phyloP scores from a whole-genome alignment of 345 rosid species.

The Zanthoxylum bungeanum region DNA sequence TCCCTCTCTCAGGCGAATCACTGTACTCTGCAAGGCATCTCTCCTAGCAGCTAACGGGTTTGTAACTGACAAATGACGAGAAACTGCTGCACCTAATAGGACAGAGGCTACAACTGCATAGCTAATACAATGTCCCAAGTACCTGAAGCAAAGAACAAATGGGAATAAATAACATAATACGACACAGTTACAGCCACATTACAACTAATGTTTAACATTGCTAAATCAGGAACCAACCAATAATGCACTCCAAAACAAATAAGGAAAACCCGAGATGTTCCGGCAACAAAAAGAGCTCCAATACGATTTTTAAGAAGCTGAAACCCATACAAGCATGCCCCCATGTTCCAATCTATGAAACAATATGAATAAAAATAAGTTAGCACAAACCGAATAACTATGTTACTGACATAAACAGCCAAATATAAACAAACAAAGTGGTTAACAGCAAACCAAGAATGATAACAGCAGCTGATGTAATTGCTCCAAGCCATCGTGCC shows the following conservation, averaged over 20 bases:
- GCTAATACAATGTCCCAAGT: constrained; percentile 96
- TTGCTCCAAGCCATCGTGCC: constrained; percentile 93
- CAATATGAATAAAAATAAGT: constrained; percentile 15
- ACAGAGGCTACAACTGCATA: constrained; percentile 96
- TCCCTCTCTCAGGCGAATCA: constrained; percentile 95
- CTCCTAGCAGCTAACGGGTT: constrained; percentile 94
- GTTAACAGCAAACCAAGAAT: constrained; percentile 66
- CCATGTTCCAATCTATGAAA: constrained; percentile 93
- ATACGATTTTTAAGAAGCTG: constrained; percentile 89
- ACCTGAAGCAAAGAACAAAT: constrained; percentile 50
- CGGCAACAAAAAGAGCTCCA: constrained; percentile 88
- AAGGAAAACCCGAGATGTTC: constrained; percentile 84
- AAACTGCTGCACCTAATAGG: constrained; percentile 92
- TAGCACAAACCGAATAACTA: constrained; percentile 4
- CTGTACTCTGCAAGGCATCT: constrained; percentile 94
- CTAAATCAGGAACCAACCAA: constrained; percentile 64
- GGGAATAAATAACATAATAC: constrained; percentile 16
- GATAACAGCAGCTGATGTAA: constrained; percentile 91
- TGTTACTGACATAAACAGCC: constrained; percentile 1
- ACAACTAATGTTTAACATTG: not conserved
- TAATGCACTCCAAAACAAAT: constrained; percentile 99
- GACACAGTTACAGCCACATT: constrained; percentile 9
- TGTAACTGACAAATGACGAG: constrained; percentile 82
- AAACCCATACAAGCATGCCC: constrained; percentile 97
- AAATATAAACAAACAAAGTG: constrained; percentile 14